Base-by-base conservation (phyloP, 768 basidiomycete species). In the Amanita exitialis region DNA sequence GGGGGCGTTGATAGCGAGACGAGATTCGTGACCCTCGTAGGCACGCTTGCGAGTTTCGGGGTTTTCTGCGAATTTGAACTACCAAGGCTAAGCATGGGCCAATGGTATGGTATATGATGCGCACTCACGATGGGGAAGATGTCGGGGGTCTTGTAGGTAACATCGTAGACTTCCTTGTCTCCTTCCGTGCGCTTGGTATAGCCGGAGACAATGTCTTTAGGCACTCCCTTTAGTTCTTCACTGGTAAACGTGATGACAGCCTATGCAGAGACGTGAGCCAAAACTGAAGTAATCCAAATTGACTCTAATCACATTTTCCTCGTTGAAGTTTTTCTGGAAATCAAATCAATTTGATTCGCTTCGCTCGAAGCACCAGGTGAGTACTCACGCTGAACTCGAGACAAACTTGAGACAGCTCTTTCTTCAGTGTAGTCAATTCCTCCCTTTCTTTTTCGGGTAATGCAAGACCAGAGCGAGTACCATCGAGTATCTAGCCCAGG, bases 71-170 rank as follows among this genome's bases (percentile, higher is more conserved):
- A 78, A 86, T 79, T 90, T 89, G 69, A 88, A 84, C 88, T 89
- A 10, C 27, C 36, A 13, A 28, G 5, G 16, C n/a, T 36, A 49
- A 30, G 13, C 32, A 25, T 12, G 44, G 13, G 28, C 27, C 48
- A 12, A 6, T 20, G 42, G 1, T 43, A 16, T 20, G 8, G 28
- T 9, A 21, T 32, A 18, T 8, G 47, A 34, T 9, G 35, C 10
- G 6, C 3, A 66, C 79, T 51, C 59, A 86, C 88, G 44, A 91
- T 39, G 0, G 88, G 88, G 66, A 83, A 79, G 57, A 89, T 85
- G 58, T 90, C 88, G 1, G 86, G 86, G 0, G 86, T 86, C 67
- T 87, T 90, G 73, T 76, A 88, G 0, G 88, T 86, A 34, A 87
- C 77, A 42, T 85, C 82, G 64, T 80, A 86, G 8, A 83, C 64